phyloP scores from a whole-genome alignment of 73 alveolate species.

The Tetrahymena thermophila region DNA sequence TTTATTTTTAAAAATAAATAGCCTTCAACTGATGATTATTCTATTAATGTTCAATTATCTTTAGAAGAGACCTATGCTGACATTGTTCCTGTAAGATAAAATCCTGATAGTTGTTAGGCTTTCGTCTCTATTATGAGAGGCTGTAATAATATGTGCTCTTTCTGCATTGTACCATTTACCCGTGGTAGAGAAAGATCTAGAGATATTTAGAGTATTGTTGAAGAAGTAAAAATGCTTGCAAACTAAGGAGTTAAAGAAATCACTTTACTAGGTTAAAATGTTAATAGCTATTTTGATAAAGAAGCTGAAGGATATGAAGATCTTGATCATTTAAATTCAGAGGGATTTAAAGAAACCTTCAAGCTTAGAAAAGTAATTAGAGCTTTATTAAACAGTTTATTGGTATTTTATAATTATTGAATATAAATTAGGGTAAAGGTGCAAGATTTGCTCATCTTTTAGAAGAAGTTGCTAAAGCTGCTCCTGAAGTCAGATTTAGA shows the following conservation, averaged over 20 bases:
- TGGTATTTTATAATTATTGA: neutral
- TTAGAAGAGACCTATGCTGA: conserved; percentile 84
- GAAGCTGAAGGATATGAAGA: conserved; percentile 18
- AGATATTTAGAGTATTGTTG: conserved; percentile 50
- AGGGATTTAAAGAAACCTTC: conserved; percentile 69
- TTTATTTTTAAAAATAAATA: neutral
- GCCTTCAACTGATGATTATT: conserved; percentile 18
- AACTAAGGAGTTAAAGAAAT: conserved; percentile 73
- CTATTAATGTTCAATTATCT: conserved; percentile 65
- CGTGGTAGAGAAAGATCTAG: conserved; percentile 86
- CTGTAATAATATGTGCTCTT: conserved; percentile 87
- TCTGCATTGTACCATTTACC: conserved; percentile 86
- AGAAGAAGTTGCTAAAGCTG: conserved; percentile 57
- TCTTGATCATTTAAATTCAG: conserved; percentile 64
- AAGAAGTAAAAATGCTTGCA: conserved; percentile 56
- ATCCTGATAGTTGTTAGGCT: conserved; percentile 34
- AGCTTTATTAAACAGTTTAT: neutral
- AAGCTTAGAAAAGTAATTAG: conserved; percentile 54
- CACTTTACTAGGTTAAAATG: conserved; percentile 80
- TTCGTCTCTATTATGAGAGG: conserved; percentile 91
- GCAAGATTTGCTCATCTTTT: conserved; percentile 73
- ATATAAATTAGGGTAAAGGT: conserved; percentile 44
- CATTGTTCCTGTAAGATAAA: conserved; percentile 55
- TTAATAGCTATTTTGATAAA: conserved; percentile 66
- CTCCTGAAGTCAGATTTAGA: conserved; percentile 76